Percentiles rank a stretch among this genome's conserved stretches.
These are phyloP conservation scores for Tetrahymena thermophila DNA, from an alignment of 73 alveolate genomes.

Conservation along the genomic window DNA sequence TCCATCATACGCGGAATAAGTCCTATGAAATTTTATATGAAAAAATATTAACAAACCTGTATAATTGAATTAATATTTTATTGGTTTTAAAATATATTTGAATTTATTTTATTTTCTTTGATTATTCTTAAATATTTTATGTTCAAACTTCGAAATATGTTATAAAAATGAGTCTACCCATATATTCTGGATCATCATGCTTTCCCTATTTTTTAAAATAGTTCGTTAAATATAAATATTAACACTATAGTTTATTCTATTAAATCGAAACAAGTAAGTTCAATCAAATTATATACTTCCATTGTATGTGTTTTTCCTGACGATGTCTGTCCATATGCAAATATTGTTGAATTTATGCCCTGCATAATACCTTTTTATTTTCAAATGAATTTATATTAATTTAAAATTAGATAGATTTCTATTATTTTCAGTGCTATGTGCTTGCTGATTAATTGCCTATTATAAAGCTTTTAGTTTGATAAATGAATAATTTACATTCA, in stretches of 20 bases:
- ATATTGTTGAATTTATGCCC: slow-evolving; percentile 94
- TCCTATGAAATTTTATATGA: slow-evolving; percentile 58
- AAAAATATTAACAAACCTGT: neutral
- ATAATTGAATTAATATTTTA: too few relatives aligned
- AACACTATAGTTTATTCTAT: neutral
- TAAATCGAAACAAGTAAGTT: neutral
- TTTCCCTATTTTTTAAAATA: neutral
- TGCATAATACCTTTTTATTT: slow-evolving; percentile 52
- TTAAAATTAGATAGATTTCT: neutral
- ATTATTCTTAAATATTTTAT: too few relatives aligned
- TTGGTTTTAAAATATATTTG: too few relatives aligned
- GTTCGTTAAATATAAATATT: neutral
- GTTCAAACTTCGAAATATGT: neutral
- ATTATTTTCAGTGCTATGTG: neutral
- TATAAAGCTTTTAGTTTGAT: neutral
- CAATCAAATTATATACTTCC: slow-evolving; percentile 63
- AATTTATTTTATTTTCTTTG: too few relatives aligned
- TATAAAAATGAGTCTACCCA: neutral
- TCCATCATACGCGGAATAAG: slow-evolving; percentile 85
- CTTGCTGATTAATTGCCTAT: neutral
- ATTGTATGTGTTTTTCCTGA: slow-evolving; percentile 96
- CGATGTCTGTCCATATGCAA: slow-evolving; percentile 97
- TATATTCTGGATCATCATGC: neutral
- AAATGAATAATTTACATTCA: neutral
- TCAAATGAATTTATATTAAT: neutral